Base-by-base conservation (phyloP, 2,329 filamentous ascomycete species). In the Akanthomyces uredinophilus region DNA sequence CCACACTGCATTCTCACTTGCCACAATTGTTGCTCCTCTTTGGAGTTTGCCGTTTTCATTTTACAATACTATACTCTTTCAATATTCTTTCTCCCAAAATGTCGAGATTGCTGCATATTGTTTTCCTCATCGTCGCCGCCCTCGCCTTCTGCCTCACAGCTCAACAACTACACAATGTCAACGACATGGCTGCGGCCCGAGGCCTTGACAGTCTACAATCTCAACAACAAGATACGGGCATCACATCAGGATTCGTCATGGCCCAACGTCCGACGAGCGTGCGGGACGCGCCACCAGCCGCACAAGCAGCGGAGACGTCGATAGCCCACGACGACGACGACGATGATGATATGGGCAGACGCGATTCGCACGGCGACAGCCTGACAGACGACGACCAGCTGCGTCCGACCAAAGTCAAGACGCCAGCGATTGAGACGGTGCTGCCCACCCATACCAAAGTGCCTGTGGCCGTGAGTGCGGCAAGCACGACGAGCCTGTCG, bases 121-220 rank as follows among this genome's bases (percentile, higher is more conserved):
- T 57, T 32, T 27, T 62, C 14, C 35, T 62, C 37, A 1, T 62
- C 46, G 27, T 57, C 18, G 53, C 60, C 52, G 29, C 53, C 13
- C 60, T 62, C n/a, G 44, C 22, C 44, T 50, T 56, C 51, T 62
- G 60, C 53, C 52, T 57, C 58, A 53, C 39, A 1, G 58, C 58
- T 13, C 58, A 60, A 13, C 50, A 52, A 37, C 14, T 53, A 46
- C 27, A 53, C 39, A 35, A 24, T 16, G 18, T 37, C 58, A 60
- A 53, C 49, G 13, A 22, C 44, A 39, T 35, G 32, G 55, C 29
- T n/a, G 32, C 55, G 7, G 43, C 29, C 35, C 56, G 56, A 4
- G 3, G 39, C 32, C 18, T 52, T 22, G 56, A 32, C 32, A 44
- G 32, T 2, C 54, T 37, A 32, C 29, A 5, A 46, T 3, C 14